These are phyloP conservation scores for Candida krabiensis DNA, from an alignment of 805 yeast species.

Conservation along the genomic window DNA sequence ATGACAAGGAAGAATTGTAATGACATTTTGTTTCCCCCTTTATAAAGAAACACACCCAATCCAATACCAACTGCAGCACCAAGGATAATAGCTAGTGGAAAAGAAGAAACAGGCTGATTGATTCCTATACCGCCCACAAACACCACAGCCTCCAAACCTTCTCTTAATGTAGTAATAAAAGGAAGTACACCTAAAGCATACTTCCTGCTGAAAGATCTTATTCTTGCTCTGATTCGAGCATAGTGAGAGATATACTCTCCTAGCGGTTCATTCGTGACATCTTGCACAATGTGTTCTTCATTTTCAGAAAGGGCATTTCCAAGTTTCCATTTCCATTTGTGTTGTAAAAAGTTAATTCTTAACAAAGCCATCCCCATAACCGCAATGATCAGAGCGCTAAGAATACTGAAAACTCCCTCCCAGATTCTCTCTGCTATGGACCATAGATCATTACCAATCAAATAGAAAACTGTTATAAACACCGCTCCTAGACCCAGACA, in stretches of 20 bases:
- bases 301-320: slow-evolving; percentile 26
- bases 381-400: slow-evolving; percentile 78
- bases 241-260: slow-evolving; percentile 12
- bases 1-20: slow-evolving; percentile 70
- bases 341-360: slow-evolving; percentile 76
- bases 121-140: slow-evolving; percentile 88
- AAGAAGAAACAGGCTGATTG: slow-evolving; percentile 62
- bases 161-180: slow-evolving; percentile 81
- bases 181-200: slow-evolving; percentile 77
- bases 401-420: slow-evolving; percentile 80
- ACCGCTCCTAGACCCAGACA: slow-evolving; percentile 74
- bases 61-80: slow-evolving; percentile 61
- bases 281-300: slow-evolving; percentile 16
- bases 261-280: slow-evolving; percentile 20
- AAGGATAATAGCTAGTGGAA: slow-evolving; percentile 59
- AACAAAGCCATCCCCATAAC: slow-evolving; percentile 84
- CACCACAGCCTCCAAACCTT: slow-evolving; percentile 89
- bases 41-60: slow-evolving; percentile 68
- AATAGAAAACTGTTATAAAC: slow-evolving; percentile 68
- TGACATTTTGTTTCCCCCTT: slow-evolving; percentile 76
- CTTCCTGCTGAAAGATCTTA: slow-evolving; percentile 46
- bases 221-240: slow-evolving; percentile 18
- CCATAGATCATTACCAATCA: slow-evolving; percentile 85
- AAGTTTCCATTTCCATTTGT: slow-evolving; percentile 71
- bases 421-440: slow-evolving; percentile 82